Base-by-base conservation (phyloP, 1,284 basidiomycete genomes). In the Tylopilus sp. region DNA sequence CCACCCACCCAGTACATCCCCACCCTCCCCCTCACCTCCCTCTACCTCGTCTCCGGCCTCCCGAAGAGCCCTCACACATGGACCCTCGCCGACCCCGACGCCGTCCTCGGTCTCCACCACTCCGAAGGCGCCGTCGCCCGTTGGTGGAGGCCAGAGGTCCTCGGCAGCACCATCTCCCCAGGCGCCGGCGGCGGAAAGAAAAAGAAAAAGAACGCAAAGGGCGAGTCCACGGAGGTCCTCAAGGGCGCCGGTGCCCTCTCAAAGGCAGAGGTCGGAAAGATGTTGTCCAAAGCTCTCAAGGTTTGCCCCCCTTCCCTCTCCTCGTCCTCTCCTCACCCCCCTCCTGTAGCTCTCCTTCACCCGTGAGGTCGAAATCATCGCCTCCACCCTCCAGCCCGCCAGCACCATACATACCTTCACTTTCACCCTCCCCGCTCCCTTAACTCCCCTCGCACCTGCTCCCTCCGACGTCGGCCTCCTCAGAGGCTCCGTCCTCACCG, bases 91-190 rank as follows among this genome's bases (percentile, higher is more conserved):
- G 94, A 97, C 68, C 83, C 87, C 4, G 93, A 95, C 67, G 81
- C 90, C 6, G 85, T 91, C 46, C 71, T 85, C 51, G 90, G 92
- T 49, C 77, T 94, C 35, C 83, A 91, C 63, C 91, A 94, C 59
- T 77, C 81, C 31, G 90, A 94, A 44, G 87, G 90, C 58, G 93
- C 93, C 35, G 89, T 97, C 39, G 86, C 82, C 52, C 80, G 92
- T 42, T 96, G 90, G 81, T 97, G 93, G 93, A 77, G 94, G 47
- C 91, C 94, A 39, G 94, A 97, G 69, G 89, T 97, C 40, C 82
- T 92, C 11, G 92, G 90, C 2, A 91, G 84, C 64, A 92, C 89
- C 41, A 83, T 94, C 56, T 88, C 85, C 59, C 88, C 88, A 7
- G 91, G 91, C 39, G 86, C 82, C n/a, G 80, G 77, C 57, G 74